These are phyloP conservation scores for Pichia sp. DNA, from an alignment of 1,139 yeast species.

Conservation along the genomic window DNA sequence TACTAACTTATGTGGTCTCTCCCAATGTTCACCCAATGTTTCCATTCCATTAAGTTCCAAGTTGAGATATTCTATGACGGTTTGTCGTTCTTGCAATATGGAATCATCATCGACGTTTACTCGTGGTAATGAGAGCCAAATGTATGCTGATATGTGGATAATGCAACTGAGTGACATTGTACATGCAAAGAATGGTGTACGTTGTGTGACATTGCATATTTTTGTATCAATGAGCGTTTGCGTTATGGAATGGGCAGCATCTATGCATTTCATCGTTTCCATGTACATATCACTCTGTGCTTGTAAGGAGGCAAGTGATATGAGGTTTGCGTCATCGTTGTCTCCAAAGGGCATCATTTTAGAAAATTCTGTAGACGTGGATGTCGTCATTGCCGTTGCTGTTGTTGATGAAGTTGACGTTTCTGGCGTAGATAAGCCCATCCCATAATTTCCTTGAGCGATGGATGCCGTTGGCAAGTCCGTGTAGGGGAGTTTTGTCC, in stretches of 20 bases:
- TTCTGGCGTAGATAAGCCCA: no score
- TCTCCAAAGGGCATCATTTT: not conserved
- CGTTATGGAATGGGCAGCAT: not conserved
- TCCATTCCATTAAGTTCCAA: not conserved
- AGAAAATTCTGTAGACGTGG: not conserved
- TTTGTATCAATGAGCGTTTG: not conserved
- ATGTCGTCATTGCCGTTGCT: not conserved
- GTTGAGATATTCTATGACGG: not conserved
- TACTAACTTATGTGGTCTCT: not conserved
- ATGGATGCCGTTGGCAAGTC: no score
- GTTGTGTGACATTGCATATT: not conserved
- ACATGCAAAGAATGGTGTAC: conserved; percentile 1
- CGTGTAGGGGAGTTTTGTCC: not conserved
- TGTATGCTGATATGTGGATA: not conserved
- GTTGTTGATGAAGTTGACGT: not conserved
- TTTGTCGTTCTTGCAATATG: not conserved
- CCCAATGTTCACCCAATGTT: not conserved
- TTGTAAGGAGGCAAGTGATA: not conserved
- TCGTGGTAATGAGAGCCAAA: not conserved
- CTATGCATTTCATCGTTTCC: not conserved
- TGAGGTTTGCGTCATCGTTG: not conserved
- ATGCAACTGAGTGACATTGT: not conserved
- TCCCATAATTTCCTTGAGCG: no score
- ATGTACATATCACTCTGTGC: not conserved
- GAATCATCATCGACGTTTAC: not conserved